These are phyloP conservation scores for Geotrichum aggregatum DNA, from an alignment of 1,139 yeast genomes.

Conservation along the genomic window DNA sequence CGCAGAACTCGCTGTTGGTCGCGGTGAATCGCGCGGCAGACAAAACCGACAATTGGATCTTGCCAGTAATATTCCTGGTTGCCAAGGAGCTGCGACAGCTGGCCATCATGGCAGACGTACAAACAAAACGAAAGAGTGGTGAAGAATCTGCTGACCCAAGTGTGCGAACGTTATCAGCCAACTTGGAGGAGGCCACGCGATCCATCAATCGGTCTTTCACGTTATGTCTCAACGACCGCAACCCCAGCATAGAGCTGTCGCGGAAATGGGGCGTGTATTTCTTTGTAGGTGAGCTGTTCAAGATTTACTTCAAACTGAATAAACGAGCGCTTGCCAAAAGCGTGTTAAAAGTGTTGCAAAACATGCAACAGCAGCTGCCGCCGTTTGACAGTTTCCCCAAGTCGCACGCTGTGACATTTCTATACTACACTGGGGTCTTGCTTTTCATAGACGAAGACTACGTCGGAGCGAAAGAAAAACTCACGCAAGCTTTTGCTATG, in stretches of 20 bases:
- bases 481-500: constrained; percentile 47
- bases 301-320: constrained; percentile 61
- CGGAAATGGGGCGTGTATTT: constrained; percentile 60
- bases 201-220: constrained; percentile 69
- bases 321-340: constrained; percentile 69
- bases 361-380: constrained; percentile 53
- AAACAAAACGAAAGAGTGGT: constrained; percentile 31
- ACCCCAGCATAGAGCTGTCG: constrained; percentile 40
- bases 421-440: constrained; percentile 63
- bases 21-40: constrained; percentile 56
- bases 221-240: constrained; percentile 74
- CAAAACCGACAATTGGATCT: constrained; percentile 61
- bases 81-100: constrained; percentile 52
- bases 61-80: constrained; percentile 53
- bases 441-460: constrained; percentile 62
- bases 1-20: constrained; percentile 31
- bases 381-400: constrained; percentile 44
- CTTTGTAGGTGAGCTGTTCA: constrained; percentile 69
- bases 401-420: constrained; percentile 55
- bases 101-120: constrained; percentile 33
- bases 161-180: constrained; percentile 63
- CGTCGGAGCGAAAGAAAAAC: constrained; percentile 47
- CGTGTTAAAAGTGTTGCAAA: constrained; percentile 65
- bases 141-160: constrained; percentile 42
- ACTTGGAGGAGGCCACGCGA: constrained; percentile 54